These are phyloP conservation scores for Brassica nigra DNA, from an alignment of 345 rosid species.

Conservation along the genomic window DNA sequence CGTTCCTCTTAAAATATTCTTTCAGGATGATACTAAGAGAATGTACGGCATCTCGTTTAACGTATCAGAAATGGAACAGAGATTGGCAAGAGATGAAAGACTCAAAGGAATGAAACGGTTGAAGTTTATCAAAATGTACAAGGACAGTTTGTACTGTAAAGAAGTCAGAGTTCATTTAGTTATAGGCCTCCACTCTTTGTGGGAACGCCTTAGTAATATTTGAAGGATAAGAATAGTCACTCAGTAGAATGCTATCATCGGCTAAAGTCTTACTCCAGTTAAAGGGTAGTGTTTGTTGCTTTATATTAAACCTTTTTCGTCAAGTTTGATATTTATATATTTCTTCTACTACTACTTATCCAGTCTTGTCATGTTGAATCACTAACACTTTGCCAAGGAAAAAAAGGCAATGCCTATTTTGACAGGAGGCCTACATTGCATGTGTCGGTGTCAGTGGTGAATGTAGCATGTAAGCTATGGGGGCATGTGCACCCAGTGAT, in stretches of 20 bases:
- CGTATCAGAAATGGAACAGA: background rate
- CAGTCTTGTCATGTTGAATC: no score
- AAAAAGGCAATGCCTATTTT: no score
- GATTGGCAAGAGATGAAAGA: background rate
- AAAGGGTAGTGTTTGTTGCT: no score
- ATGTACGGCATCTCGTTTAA: constrained; percentile 7
- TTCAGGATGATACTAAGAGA: background rate
- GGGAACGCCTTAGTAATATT: background rate
- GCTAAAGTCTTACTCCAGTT: no score
- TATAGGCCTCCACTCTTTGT: background rate
- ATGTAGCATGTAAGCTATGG: no score
- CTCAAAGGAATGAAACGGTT: background rate
- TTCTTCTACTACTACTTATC: no score
- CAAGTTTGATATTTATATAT: no score
- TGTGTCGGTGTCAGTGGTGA: no score
- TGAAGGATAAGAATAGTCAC: background rate
- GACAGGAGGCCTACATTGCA: no score
- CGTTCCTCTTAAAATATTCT: background rate
- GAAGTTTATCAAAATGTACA: background rate
- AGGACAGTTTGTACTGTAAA: background rate
- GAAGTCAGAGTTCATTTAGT: constrained; percentile 8
- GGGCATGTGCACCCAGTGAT: no score
- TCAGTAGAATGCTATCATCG: background rate
- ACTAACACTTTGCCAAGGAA: no score
- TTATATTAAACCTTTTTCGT: no score